These are phyloP conservation scores for Domatiomyces globalis DNA, from an alignment of 2,329 filamentous ascomycete species.

Conservation along the genomic window DNA sequence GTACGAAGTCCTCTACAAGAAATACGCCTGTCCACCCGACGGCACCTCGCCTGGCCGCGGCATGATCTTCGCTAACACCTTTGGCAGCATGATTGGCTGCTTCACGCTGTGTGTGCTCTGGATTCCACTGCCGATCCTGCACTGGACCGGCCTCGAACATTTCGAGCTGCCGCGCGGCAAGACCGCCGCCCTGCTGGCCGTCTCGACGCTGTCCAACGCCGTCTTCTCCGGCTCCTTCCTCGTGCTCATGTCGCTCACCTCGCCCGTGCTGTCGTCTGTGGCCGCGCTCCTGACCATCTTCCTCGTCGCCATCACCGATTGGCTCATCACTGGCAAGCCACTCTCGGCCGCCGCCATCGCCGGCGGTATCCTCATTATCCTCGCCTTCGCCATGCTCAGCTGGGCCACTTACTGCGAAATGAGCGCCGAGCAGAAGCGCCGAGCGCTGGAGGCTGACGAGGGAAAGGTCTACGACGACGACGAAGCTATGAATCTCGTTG, in stretches of 20 bases:
- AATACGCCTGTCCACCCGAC: constrained; percentile 80
- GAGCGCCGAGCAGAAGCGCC: constrained; percentile 62
- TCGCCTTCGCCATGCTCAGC: constrained; percentile 71
- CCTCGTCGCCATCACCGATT: constrained; percentile 83
- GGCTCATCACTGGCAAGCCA: constrained; percentile 64
- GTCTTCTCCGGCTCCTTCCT: constrained; percentile 85
- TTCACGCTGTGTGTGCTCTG: constrained; percentile 83
- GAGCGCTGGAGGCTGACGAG: constrained; percentile 25
- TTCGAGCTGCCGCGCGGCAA: constrained; percentile 70
- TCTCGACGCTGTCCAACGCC: constrained; percentile 78
- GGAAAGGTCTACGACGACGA: constrained; percentile 31
- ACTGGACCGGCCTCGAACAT: constrained; percentile 60
- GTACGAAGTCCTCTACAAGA: constrained; percentile 95
- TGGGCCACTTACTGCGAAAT: constrained; percentile 92
- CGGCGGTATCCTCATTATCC: constrained; percentile 77
- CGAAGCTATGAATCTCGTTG: constrained; percentile 16
- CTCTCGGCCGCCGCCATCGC: constrained; percentile 60
- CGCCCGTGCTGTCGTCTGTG: constrained; percentile 80
- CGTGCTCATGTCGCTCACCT: constrained; percentile 82
- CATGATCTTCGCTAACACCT: constrained; percentile 88
- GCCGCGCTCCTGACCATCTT: constrained; percentile 93
- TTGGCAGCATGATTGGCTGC: constrained; percentile 70
- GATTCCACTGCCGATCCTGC: constrained; percentile 77
- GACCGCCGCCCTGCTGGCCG: constrained; percentile 63
- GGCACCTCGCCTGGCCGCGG: constrained; percentile 72